phyloP scores from a whole-genome alignment of 495 filamentous ascomycete genomes.

The Aeminium ludgeri region DNA sequence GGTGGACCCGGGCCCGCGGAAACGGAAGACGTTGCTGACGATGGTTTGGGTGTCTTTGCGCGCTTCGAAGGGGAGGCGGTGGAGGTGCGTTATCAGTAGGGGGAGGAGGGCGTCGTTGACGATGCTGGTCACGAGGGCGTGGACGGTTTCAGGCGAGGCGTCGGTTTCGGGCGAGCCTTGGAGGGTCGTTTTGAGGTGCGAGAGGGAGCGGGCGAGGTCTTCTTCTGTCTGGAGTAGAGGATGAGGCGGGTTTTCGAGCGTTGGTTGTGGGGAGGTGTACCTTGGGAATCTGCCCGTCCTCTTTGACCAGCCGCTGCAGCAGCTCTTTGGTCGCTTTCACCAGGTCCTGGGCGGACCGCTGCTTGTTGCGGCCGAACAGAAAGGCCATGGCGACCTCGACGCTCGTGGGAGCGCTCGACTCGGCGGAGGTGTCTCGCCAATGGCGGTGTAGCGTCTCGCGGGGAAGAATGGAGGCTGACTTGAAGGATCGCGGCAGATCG shows the following conservation, averaged over 20 bases:
- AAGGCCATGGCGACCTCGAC: slow-evolving; percentile 53
- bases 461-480: not conserved
- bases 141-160: slow-evolving; percentile 68
- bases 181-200: slow-evolving; percentile 26
- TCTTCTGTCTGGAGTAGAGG: slow-evolving; percentile 22
- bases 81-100: slow-evolving; percentile 59
- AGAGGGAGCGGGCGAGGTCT: slow-evolving; percentile 25
- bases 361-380: slow-evolving; percentile 58
- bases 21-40: slow-evolving; percentile 74
- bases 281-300: slow-evolving; percentile 22
- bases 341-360: slow-evolving; percentile 41
- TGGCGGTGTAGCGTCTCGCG: not conserved
- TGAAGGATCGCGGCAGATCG: too few relatives aligned
- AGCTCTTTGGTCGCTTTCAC: slow-evolving; percentile 41
- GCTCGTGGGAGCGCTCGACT: not conserved
- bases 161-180: slow-evolving; percentile 54
- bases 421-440: not conserved
- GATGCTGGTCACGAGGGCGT: slow-evolving; percentile 58
- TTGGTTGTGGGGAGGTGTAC: slow-evolving; percentile 15
- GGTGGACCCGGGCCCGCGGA: slow-evolving; percentile 42
- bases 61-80: slow-evolving; percentile 80
- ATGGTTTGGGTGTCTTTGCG: slow-evolving; percentile 81
- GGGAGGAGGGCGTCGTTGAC: slow-evolving; percentile 80
- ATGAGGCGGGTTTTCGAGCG: not conserved
- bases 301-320: slow-evolving; percentile 27